Percentiles rank a stretch among this genome's conserved stretches.
phyloP scores from a whole-genome alignment of 768 basidiomycete species.

The Mycena epipterygia region DNA sequence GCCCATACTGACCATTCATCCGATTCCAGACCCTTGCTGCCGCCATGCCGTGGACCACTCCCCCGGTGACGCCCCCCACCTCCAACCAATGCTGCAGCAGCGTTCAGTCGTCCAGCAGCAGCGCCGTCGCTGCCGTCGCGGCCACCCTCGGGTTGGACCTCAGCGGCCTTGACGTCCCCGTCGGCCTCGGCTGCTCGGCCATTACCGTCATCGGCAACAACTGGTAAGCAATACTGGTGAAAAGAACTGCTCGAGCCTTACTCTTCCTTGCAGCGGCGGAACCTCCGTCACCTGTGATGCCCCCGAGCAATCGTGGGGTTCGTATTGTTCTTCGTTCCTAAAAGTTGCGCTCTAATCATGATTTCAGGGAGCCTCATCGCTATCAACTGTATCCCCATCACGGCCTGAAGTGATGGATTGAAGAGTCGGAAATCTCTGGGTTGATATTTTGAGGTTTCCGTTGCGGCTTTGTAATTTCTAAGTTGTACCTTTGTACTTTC shows the following conservation, averaged over 20 bases:
- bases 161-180: conserved; percentile 19
- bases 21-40: conserved; percentile 30
- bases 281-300: conserved; percentile 6
- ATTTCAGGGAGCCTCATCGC: too few species aligned
- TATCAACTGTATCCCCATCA: too few species aligned
- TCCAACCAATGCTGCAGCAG: conserved; percentile 32
- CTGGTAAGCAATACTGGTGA: conserved; percentile 1
- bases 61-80: conserved; percentile 26
- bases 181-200: conserved; percentile 32
- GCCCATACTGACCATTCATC: background rate
- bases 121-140: conserved; percentile 15
- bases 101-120: conserved; percentile 26
- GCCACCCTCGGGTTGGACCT: conserved; percentile 20
- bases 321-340: too few species aligned
- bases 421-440: too few species aligned
- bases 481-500: too few species aligned
- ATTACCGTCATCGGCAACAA: conserved; percentile 30
- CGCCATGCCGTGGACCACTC: conserved; percentile 22
- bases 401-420: too few species aligned
- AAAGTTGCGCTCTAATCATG: too few species aligned
- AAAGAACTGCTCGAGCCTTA: too few species aligned
- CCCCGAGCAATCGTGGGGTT: too few species aligned
- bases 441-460: too few species aligned
- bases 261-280: background rate
- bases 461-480: too few species aligned